A percentile compares a stretch with the other conserved stretches of the same genome.
Conservation (phyloP, 2,329 filamentous ascomycete genomes). For the Pseudocercospora ulei region DNA sequence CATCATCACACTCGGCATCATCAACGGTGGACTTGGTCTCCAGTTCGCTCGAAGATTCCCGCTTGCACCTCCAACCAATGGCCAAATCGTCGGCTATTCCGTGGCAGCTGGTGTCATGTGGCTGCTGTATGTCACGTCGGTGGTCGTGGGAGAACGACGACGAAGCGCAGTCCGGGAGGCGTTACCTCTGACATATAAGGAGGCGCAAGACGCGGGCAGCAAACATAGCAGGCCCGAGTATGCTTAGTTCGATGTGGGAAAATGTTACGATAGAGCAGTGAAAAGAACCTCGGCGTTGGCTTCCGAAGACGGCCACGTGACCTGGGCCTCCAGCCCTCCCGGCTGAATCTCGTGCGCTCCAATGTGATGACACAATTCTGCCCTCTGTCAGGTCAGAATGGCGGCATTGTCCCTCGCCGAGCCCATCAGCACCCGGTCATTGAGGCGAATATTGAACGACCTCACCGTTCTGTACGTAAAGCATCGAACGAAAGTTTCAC, state of each 20-base stretch:
- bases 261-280: neutral
- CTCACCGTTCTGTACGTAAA: slow-evolving; percentile 64
- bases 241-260: slow-evolving; percentile 7
- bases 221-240: slow-evolving; percentile 13
- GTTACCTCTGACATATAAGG: slow-evolving; percentile 7
- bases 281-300: too few species aligned
- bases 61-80: slow-evolving; percentile 24
- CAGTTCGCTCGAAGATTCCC: slow-evolving; percentile 38
- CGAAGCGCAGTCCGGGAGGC: slow-evolving; percentile 12
- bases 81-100: slow-evolving; percentile 43
- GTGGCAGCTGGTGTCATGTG: slow-evolving; percentile 45
- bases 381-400: too few species aligned
- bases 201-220: slow-evolving; percentile 13
- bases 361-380: too few species aligned
- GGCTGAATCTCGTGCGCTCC: too few species aligned
- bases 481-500: slow-evolving; percentile 72
- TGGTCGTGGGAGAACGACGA: slow-evolving; percentile 21
- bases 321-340: too few species aligned
- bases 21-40: slow-evolving; percentile 51
- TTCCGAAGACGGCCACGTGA: too few species aligned
- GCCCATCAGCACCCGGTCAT: slow-evolving; percentile 29
- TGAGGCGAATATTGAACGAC: slow-evolving; percentile 35
- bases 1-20: slow-evolving; percentile 45
- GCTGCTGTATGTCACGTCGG: slow-evolving; percentile 35
- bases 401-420: slow-evolving; percentile 17